Conservation (phyloP, 2,329 filamentous ascomycete species). For the Colletotrichum neosansevieriae region DNA sequence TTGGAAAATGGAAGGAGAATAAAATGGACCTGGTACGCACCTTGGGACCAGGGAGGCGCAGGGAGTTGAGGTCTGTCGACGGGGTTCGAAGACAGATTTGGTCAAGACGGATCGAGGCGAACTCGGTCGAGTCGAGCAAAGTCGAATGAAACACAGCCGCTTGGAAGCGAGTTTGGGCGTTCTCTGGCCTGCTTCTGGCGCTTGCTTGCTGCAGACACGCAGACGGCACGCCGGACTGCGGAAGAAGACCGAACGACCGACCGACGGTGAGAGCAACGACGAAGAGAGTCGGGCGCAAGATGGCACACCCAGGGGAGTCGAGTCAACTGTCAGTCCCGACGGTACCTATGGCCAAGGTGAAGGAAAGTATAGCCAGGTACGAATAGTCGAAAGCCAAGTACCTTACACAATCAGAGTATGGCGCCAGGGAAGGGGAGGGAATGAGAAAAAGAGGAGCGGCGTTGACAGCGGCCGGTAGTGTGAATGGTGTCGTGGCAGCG, state of each 20-base stretch:
- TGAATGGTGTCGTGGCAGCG: not conserved
- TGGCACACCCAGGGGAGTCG: not conserved
- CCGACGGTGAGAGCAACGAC: conserved; percentile 1
- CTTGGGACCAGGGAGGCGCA: conserved; percentile 22
- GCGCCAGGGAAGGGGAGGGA: not conserved
- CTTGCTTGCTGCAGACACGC: not conserved
- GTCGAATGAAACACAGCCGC: not conserved
- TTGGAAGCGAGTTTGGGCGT: not conserved
- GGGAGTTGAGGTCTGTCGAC: conserved; percentile 16
- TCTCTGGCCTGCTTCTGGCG: conserved; percentile 10
- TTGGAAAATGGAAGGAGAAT: not conserved
- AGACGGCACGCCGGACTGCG: not conserved
- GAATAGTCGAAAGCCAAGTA: not conserved
- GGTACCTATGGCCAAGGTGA: conserved; percentile 14
- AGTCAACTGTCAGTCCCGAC: conserved; percentile 12
- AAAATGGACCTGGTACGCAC: conserved; percentile 22
- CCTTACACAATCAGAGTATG: not conserved
- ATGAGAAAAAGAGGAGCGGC: conserved; percentile 4
- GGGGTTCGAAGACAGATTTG: conserved; percentile 18
- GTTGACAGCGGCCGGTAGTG: not conserved
- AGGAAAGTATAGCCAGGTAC: conserved; percentile 1
- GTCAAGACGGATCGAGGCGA: conserved; percentile 18
- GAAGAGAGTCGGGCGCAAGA: conserved; percentile 22
- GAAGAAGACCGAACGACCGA: conserved; percentile 4
- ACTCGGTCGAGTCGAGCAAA: conserved; percentile 9